phyloP scores from a whole-genome alignment of 2,329 filamentous ascomycete species.

The Sporothrix globosa region DNA sequence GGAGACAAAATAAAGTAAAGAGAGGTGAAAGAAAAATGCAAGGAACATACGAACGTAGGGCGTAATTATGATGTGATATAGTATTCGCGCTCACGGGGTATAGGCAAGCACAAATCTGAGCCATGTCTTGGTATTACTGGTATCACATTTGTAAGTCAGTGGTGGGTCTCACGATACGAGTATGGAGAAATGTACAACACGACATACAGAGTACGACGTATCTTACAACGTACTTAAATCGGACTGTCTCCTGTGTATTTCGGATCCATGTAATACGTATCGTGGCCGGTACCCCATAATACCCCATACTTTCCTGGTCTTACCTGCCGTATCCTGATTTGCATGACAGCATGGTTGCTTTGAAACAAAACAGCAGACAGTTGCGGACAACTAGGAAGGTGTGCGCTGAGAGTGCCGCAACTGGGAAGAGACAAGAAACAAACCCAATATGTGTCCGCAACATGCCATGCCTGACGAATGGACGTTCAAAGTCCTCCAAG shows the following conservation, averaged over 20 bases:
- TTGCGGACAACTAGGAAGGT: neutral
- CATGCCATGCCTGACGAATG: constrained; percentile 10
- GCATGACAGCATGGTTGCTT: constrained; percentile 24
- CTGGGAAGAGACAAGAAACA: neutral
- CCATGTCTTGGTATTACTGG: constrained; percentile 21
- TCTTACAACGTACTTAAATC: too few species aligned
- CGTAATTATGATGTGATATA: neutral
- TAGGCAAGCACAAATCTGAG: neutral
- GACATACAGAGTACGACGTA: too few species aligned
- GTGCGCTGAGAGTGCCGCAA: neutral
- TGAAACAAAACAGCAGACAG: constrained; percentile 22
- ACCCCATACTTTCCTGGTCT: constrained; percentile 17
- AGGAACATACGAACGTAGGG: neutral
- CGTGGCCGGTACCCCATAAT: constrained; percentile 12
- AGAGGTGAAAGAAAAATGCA: neutral
- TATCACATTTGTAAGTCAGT: neutral
- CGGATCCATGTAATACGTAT: neutral
- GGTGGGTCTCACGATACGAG: neutral
- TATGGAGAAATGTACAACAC: too few species aligned
- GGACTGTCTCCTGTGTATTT: neutral
- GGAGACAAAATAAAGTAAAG: neutral
- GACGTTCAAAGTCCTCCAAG: neutral
- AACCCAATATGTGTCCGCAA: neutral
- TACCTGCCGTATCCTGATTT: constrained; percentile 18
- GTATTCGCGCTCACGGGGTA: constrained; percentile 10